Percentiles rank a stretch among this genome's conserved stretches.
These are phyloP conservation scores for Trypanosoma brucei DNA, from an alignment of 208 protist species.

Conservation along the genomic window DNA sequence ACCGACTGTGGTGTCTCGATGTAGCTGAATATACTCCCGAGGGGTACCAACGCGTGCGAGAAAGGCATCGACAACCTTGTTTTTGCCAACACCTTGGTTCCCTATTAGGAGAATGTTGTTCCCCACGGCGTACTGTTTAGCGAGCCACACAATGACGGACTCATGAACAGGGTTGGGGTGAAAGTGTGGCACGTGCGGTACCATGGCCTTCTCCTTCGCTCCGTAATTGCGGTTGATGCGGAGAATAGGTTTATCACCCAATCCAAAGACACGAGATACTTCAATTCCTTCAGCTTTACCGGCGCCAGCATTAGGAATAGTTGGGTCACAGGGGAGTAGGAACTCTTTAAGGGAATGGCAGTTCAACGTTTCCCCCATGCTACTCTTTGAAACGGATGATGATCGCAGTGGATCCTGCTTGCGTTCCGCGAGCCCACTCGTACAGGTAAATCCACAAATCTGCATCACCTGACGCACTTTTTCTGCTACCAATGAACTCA, in stretches of 20 bases:
- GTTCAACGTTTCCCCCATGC: too few species aligned
- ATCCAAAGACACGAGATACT: conserved; percentile 28
- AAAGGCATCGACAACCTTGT: conserved; percentile 93
- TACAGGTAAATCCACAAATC: conserved; percentile 29
- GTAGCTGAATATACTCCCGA: conserved; percentile 95
- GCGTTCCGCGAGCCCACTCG: neutral
- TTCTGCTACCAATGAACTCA: conserved; percentile 63
- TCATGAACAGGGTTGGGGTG: conserved; percentile 87
- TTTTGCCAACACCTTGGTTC: conserved; percentile 95
- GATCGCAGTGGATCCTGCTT: conserved; percentile 6
- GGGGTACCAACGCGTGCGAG: conserved; percentile 79
- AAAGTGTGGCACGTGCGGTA: conserved; percentile 87
- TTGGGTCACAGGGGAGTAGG: too few species aligned
- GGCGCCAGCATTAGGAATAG: neutral
- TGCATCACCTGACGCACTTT: conserved; percentile 61
- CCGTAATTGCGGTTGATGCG: conserved; percentile 44
- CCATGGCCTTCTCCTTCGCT: conserved; percentile 62
- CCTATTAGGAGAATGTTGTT: conserved; percentile 92
- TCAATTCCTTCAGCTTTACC: neutral
- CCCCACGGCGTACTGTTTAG: conserved; percentile 79
- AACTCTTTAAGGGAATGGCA: too few species aligned
- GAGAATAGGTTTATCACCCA: conserved; percentile 40
- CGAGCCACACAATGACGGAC: conserved; percentile 77
- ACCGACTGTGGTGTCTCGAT: conserved; percentile 91
- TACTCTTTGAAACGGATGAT: neutral